A percentile compares a stretch with the other conserved stretches of the same genome.
phyloP scores from a whole-genome alignment of 2,329 filamentous ascomycete species.

The Paraphoma chrysanthemicola region DNA sequence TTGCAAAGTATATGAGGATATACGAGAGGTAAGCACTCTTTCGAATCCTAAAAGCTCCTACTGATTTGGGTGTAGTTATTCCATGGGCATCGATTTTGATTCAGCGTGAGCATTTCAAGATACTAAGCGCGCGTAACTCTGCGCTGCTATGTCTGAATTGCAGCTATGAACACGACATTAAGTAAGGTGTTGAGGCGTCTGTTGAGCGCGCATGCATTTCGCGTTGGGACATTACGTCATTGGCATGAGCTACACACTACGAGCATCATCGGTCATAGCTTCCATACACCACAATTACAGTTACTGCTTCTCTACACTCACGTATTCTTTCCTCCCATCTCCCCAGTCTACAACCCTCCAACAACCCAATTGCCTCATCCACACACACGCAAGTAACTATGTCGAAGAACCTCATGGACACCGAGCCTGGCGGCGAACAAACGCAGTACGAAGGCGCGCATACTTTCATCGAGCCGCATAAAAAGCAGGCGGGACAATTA shows the following conservation, averaged over 20 bases:
- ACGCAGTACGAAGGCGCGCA: slow-evolving; percentile 68
- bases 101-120: slow-evolving; percentile 16
- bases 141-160: background rate
- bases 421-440: slow-evolving; percentile 65
- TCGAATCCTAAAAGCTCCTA: background rate
- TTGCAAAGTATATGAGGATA: slow-evolving; percentile 97
- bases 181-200: slow-evolving; percentile 20
- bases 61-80: background rate
- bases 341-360: background rate
- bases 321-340: slow-evolving; percentile 2
- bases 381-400: slow-evolving; percentile 39
- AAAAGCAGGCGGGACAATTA: slow-evolving; percentile 64
- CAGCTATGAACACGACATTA: background rate
- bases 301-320: slow-evolving; percentile 1
- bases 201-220: slow-evolving; percentile 19
- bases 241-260: slow-evolving; percentile 3
- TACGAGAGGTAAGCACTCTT: slow-evolving; percentile 75
- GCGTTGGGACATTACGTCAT: slow-evolving; percentile 24
- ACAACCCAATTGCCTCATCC: background rate
- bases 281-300: slow-evolving; percentile 2
- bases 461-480: slow-evolving; percentile 56
- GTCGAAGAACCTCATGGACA: slow-evolving; percentile 65
- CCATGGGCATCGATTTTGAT: slow-evolving; percentile 66
- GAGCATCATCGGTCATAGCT: slow-evolving; percentile 16
- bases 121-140: background rate